Conservation (phyloP, 169 alveolate genomes). For the Fabrea salina region DNA sequence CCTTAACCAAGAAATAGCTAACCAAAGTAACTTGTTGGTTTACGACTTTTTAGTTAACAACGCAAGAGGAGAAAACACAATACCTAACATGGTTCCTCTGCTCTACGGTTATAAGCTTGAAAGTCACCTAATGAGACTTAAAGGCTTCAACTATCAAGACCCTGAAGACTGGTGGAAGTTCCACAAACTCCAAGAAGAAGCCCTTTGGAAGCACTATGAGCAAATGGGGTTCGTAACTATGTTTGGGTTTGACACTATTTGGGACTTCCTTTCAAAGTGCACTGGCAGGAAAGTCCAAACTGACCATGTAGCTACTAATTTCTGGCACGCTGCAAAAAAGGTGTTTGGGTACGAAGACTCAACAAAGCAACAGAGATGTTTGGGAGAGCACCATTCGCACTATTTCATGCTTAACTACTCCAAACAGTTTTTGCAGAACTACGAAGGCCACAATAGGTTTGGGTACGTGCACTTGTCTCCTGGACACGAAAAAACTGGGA, state of each 20-base stretch:
- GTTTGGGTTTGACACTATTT: conserved; percentile 14
- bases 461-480: conserved; percentile 5
- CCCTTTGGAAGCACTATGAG: conserved; percentile 23
- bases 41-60: conserved; percentile 23
- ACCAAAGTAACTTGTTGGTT: neutral
- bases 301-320: conserved; percentile 17
- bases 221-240: conserved; percentile 20
- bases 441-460: conserved; percentile 2
- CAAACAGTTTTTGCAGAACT: neutral
- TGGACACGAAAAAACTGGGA: conserved; percentile 25
- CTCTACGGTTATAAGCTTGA: conserved; percentile 6
- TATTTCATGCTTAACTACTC: neutral
- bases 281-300: conserved; percentile 16
- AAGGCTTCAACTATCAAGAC: neutral
- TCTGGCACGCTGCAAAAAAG: conserved; percentile 24
- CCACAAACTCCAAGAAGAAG: neutral
- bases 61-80: conserved; percentile 23
- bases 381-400: neutral
- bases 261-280: neutral
- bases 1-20: neutral
- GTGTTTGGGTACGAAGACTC: conserved; percentile 2
- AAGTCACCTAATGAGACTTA: neutral
- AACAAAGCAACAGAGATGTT: neutral
- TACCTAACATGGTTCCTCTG: conserved; percentile 2
- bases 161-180: neutral